Evolutionary conservation across 176 grass and related monocot genomes (phyloP).

Genomic region (Bromus sterilis): DNA sequence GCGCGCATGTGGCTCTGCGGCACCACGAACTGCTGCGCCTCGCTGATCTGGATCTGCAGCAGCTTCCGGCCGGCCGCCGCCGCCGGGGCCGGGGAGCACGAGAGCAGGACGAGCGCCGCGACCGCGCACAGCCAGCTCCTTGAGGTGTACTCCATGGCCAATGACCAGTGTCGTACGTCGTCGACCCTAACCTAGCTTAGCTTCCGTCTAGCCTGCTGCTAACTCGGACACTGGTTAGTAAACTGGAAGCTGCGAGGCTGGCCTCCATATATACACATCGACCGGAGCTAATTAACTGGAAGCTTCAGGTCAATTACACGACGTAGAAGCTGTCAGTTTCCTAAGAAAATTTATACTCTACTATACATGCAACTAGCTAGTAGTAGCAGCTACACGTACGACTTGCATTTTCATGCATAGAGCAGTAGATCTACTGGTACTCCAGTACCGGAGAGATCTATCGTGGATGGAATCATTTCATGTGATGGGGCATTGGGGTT

Average conservation of each 20-base stretch:
- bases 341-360: neutral
- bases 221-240: neutral
- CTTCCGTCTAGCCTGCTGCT: neutral
- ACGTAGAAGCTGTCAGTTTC: neutral
- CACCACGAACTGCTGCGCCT: constrained; percentile 36
- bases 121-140: constrained; percentile 1
- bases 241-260: neutral
- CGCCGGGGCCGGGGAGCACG: neutral
- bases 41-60: constrained; percentile 28
- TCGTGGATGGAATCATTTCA: constrained; percentile 26
- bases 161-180: constrained; percentile 11
- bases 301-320: neutral
- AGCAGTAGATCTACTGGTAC: neutral
- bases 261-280: neutral
- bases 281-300: neutral
- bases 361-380: neutral
- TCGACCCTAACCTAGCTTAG: neutral
- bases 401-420: too few relatives aligned
- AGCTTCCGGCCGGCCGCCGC: neutral
- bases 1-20: constrained; percentile 34
- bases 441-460: neutral
- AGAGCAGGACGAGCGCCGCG: neutral
- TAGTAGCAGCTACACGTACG: neutral
- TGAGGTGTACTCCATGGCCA: constrained; percentile 29
- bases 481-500: constrained; percentile 19